Conservation (phyloP, 495 filamentous ascomycete species). For the Umbilicaria muhlenbergii region DNA sequence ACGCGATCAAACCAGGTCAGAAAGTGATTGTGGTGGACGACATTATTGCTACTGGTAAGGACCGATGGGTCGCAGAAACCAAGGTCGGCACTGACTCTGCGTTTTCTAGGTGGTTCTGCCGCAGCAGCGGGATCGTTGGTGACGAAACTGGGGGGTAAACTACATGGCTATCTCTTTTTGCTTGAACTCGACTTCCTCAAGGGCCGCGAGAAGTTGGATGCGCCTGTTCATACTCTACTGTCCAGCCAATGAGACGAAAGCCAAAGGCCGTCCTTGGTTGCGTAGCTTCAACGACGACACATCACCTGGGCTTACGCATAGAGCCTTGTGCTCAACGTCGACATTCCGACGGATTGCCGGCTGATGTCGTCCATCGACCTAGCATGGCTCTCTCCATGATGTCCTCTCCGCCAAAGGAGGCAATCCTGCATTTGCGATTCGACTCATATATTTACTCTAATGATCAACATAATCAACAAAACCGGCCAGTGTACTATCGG, state of each 20-base stretch:
- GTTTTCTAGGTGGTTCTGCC: conserved; percentile 65
- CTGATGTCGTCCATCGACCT: no score
- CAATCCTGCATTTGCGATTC: no score
- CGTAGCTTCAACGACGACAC: no score
- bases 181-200: conserved; percentile 93
- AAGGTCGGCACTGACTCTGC: neutral
- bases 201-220: conserved; percentile 74
- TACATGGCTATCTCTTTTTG: conserved; percentile 86
- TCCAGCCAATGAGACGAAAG: conserved; percentile 32
- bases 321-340: no score
- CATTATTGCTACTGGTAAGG: conserved; percentile 92
- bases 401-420: no score
- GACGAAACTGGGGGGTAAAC: conserved; percentile 62
- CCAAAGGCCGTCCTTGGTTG: no score
- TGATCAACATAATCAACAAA: no score
- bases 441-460: no score
- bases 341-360: no score
- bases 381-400: no score
- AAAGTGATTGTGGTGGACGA: conserved; percentile 89
- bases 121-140: conserved; percentile 77
- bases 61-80: neutral
- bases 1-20: conserved; percentile 71
- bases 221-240: conserved; percentile 74
- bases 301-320: no score
- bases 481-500: no score